phyloP scores from a whole-genome alignment of 73 alveolate genomes.

The Tetrahymena malaccensis region DNA sequence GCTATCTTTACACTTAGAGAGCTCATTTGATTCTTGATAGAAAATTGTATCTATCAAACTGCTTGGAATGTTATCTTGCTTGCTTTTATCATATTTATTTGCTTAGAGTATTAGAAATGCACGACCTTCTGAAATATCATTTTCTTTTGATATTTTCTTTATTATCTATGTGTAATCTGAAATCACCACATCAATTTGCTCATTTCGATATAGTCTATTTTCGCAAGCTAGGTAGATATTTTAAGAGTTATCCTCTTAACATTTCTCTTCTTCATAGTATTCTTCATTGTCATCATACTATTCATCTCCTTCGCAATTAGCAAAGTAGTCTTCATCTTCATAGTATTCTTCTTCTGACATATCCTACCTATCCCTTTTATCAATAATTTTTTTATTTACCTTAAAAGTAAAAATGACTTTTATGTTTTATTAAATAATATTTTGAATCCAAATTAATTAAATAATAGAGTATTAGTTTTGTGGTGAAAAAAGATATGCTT shows the following conservation, averaged over 20 bases:
- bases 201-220: neutral
- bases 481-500: no score
- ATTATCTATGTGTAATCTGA: neutral
- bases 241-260: neutral
- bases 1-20: neutral
- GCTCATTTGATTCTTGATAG: neutral
- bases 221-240: neutral
- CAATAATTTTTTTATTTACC: neutral
- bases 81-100: neutral
- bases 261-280: neutral
- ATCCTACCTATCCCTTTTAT: no score
- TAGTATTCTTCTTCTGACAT: neutral
- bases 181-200: neutral
- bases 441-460: no score
- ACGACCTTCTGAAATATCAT: neutral
- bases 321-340: neutral
- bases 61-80: neutral
- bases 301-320: neutral
- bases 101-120: neutral
- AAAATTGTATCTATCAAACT: neutral
- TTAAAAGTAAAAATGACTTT: no score
- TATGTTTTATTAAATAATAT: no score
- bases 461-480: no score
- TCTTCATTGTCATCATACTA: neutral
- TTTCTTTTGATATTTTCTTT: neutral